phyloP scores from a whole-genome alignment of 495 filamentous ascomycete species.

The Penicillium steckii region DNA sequence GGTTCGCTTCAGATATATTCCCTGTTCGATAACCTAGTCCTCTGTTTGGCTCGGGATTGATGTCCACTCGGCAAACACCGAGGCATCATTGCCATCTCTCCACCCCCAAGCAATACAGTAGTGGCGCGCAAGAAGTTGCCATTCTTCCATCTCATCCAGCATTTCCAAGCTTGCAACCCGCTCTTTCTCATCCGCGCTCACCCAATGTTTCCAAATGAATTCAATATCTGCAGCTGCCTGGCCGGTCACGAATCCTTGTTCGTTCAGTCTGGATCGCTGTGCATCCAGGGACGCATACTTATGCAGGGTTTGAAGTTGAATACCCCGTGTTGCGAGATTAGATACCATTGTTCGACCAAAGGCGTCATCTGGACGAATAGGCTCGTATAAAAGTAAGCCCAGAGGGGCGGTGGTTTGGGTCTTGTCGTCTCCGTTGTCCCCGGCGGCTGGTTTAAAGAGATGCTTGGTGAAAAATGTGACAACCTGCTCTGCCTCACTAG shows the following conservation, averaged over 20 bases:
- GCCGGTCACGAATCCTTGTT: constrained; percentile 57
- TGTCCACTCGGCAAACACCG: constrained; percentile 27
- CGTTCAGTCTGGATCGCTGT: constrained; percentile 63
- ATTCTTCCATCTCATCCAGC: constrained; percentile 95
- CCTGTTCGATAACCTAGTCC: too few species aligned
- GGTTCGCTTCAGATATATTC: too few species aligned
- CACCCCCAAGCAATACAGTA: constrained; percentile 90
- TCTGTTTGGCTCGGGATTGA: neutral
- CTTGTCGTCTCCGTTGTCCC: neutral
- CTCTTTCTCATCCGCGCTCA: constrained; percentile 70
- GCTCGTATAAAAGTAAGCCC: constrained; percentile 82
- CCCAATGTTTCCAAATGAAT: constrained; percentile 74
- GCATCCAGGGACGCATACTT: constrained; percentile 62
- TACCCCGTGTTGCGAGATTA: constrained; percentile 82
- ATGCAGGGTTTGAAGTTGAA: constrained; percentile 78
- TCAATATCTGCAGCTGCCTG: constrained; percentile 66
- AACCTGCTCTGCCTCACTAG: constrained; percentile 57
- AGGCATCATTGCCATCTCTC: constrained; percentile 43
- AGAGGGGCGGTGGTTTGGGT: constrained; percentile 36
- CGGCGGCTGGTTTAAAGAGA: constrained; percentile 35
- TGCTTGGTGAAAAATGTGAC: constrained; percentile 63
- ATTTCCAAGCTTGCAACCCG: constrained; percentile 78
- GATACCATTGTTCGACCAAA: constrained; percentile 90
- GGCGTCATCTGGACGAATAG: constrained; percentile 74
- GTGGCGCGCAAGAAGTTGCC: constrained; percentile 81